A percentile compares a stretch with the other conserved stretches of the same genome.
Evolutionary conservation across 2,329 filamentous ascomycete genomes (phyloP).

Genomic region (Madurella mycetomatis): DNA sequence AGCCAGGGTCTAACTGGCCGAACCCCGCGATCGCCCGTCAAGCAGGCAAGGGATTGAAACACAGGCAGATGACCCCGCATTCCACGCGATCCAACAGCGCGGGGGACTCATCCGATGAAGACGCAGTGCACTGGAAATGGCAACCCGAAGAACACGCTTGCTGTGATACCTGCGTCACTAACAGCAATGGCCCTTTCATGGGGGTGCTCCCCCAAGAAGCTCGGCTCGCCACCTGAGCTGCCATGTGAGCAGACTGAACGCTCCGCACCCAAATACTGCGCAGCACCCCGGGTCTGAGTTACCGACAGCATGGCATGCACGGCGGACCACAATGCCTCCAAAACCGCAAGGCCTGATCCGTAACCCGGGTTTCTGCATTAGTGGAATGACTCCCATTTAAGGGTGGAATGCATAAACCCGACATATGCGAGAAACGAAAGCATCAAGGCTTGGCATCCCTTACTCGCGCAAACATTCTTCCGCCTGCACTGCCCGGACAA

Average conservation of each 20-base stretch:
- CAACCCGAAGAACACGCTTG: background rate
- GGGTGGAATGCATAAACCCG: background rate
- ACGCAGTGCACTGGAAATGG: background rate
- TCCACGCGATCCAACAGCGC: conserved; percentile 2
- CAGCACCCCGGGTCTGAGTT: too few relatives aligned
- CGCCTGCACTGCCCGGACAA: conserved; percentile 16
- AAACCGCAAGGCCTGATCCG: too few relatives aligned
- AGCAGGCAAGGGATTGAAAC: conserved; percentile 16
- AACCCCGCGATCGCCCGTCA: conserved; percentile 10
- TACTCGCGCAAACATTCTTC: conserved; percentile 23
- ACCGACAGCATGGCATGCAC: too few relatives aligned
- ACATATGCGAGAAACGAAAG: background rate
- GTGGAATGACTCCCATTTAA: background rate
- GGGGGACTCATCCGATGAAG: background rate
- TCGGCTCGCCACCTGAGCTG: background rate
- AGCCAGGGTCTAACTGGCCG: conserved; percentile 14
- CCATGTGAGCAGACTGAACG: conserved; percentile 1
- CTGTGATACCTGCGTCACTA: background rate
- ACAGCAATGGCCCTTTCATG: background rate
- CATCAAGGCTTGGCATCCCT: background rate
- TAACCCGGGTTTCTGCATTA: too few relatives aligned
- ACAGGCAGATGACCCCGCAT: conserved; percentile 17
- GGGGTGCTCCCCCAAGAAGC: too few relatives aligned
- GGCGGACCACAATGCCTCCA: too few relatives aligned
- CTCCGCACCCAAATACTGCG: background rate